Evolutionary conservation across 2,329 filamentous ascomycete species (phyloP).

Genomic region (Penicillium vulpinum): DNA sequence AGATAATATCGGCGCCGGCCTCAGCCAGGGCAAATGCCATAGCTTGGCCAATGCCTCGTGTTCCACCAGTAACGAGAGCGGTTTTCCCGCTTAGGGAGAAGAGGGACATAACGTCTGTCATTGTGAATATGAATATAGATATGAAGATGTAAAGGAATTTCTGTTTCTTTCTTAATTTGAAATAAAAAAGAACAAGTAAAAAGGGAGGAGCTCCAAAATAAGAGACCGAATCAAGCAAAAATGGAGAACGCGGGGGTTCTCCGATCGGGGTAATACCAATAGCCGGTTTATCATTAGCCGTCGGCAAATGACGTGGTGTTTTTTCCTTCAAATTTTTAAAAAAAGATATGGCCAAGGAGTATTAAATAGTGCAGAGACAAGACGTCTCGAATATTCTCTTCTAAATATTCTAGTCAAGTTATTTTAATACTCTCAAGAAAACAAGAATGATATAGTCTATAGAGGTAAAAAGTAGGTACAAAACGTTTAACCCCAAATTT

Average conservation of each 20-base stretch:
- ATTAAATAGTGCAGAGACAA: neutral
- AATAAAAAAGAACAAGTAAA: neutral
- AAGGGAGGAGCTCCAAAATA: neutral
- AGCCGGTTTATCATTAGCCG: constrained; percentile 18
- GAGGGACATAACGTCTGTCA: constrained; percentile 32
- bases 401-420: neutral
- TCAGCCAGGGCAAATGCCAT: constrained; percentile 51
- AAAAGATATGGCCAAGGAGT: neutral
- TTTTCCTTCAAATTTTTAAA: neutral
- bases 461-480: neutral
- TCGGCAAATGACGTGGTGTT: constrained; percentile 3
- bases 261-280: constrained; percentile 3
- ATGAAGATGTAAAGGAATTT: neutral
- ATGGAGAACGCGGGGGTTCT: constrained; percentile 2
- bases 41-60: constrained; percentile 48
- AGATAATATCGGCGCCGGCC: constrained; percentile 49
- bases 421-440: neutral
- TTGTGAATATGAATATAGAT: constrained; percentile 14
- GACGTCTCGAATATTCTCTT: neutral
- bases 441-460: neutral
- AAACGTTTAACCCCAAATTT: neutral
- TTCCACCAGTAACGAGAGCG: constrained; percentile 50
- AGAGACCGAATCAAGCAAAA: neutral
- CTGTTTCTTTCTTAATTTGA: too few species aligned
- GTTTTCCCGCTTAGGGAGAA: constrained; percentile 46